phyloP scores from a whole-genome alignment of 768 basidiomycete genomes.

The Rhizopogon rudus region DNA sequence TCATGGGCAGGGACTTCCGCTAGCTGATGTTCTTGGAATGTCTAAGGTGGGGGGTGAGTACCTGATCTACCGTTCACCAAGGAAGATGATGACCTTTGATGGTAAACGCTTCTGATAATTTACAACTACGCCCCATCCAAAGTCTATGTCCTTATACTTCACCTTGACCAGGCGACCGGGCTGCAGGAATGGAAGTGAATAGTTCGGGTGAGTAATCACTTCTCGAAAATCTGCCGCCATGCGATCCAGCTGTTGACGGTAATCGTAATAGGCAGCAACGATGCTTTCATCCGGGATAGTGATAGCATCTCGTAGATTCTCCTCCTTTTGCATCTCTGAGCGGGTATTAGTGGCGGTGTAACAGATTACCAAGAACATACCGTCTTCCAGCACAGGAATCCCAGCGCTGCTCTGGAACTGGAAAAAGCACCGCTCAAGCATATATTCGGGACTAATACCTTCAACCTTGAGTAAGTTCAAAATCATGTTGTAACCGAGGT shows the following conservation, averaged over 20 bases:
- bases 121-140: conserved; percentile 95
- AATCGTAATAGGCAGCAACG: conserved; percentile 88
- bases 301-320: conserved; percentile 57
- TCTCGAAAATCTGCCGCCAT: conserved; percentile 85
- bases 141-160: conserved; percentile 81
- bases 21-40: conserved; percentile 54
- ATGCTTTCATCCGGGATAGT: conserved; percentile 80
- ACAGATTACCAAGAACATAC: conserved; percentile 37
- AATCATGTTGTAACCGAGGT: conserved; percentile 98
- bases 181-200: conserved; percentile 92
- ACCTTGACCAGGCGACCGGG: conserved; percentile 90
- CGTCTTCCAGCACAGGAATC: conserved; percentile 81
- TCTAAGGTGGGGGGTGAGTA: conserved; percentile 31
- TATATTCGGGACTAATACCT: conserved; percentile 95
- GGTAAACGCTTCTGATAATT: conserved; percentile 85
- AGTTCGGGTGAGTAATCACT: conserved; percentile 92
- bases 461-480: conserved; percentile 98
- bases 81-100: conserved; percentile 54
- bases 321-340: conserved; percentile 71
- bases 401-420: conserved; percentile 95
- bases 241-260: conserved; percentile 88
- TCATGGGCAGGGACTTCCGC: conserved; percentile 79
- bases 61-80: neutral
- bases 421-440: conserved; percentile 97
- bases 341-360: conserved; percentile 5